Evolutionary conservation across 306 rosid genomes (phyloP), one percentile per base, ranked within the genome.

Genomic region (Prunus salicina): DNA sequence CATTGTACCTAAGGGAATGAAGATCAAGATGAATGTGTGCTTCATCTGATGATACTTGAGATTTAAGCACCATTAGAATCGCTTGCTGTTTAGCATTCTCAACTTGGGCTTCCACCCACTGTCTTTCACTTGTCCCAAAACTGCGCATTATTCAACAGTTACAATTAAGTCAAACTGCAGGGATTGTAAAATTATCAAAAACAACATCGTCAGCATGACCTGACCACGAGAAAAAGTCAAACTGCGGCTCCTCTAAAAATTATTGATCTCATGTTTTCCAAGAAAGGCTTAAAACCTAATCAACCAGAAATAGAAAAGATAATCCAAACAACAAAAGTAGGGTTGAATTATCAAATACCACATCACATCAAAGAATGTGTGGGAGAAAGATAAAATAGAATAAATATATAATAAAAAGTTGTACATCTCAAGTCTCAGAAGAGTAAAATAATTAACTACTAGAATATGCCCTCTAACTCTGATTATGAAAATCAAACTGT

Each of bases 61-160:
- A 85, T 86, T 87, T 92, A 78, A 95, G 96, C 45, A 87, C 87
- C 86, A 75, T 74, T 79, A 95, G 80, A 84, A 92, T 88, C 38
- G 99, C 97, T 85, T 95, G 97, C 78, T 95, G 97, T 85, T 88
- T 92, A 75, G 97, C 93, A 81, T 92, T 95, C 83, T 95, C 96
- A 80, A 95, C 99, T 85, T 95, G 98, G 18, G 97, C 97, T 85
- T 92, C 99, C 56, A 95, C 99, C 99, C 99, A 95, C 70, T 95
- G 99, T 78, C 95, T 88, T 87, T 95, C 99, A 87, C 99, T 95
- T 70, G 93, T 88, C 87, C 99, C 99, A 87, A 95, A 95, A 84
- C 99, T 95, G 88, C 50, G 38, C 19, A 77, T 10, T 2, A 56
- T 67, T 66, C 16, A 49, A 41, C 24, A 66, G 27, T 41, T 22